phyloP scores from a whole-genome alignment of 2,329 filamentous ascomycete species.

The Trichoderma sp. region DNA sequence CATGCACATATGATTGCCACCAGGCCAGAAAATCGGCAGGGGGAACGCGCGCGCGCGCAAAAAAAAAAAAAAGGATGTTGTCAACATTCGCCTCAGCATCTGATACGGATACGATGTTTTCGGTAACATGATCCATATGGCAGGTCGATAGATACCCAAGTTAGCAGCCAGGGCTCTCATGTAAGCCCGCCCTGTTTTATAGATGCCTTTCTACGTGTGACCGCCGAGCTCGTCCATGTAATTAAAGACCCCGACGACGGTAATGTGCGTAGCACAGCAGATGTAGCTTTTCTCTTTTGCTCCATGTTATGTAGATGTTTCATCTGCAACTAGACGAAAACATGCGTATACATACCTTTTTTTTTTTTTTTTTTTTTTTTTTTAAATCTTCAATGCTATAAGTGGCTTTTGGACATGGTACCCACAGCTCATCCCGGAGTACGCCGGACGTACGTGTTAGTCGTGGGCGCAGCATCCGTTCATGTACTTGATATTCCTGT shows the following conservation, averaged over 20 bases:
- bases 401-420: background rate
- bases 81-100: background rate
- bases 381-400: background rate
- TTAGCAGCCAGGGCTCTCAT: background rate
- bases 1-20: background rate
- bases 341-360: no score
- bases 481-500: background rate
- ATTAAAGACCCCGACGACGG: background rate
- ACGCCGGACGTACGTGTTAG: background rate
- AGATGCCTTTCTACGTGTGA: background rate
- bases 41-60: background rate
- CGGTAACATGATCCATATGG: background rate
- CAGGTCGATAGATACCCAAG: background rate
- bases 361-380: no score
- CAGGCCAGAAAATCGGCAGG: background rate
- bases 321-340: slow-evolving; percentile 2
- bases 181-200: background rate
- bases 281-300: background rate
- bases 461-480: background rate
- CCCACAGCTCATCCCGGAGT: background rate
- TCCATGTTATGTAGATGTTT: background rate
- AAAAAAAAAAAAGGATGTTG: background rate
- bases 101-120: background rate
- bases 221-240: background rate
- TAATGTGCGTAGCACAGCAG: background rate